phyloP scores from a whole-genome alignment of 1,284 basidiomycete genomes.

The Tylopilus sp. region DNA sequence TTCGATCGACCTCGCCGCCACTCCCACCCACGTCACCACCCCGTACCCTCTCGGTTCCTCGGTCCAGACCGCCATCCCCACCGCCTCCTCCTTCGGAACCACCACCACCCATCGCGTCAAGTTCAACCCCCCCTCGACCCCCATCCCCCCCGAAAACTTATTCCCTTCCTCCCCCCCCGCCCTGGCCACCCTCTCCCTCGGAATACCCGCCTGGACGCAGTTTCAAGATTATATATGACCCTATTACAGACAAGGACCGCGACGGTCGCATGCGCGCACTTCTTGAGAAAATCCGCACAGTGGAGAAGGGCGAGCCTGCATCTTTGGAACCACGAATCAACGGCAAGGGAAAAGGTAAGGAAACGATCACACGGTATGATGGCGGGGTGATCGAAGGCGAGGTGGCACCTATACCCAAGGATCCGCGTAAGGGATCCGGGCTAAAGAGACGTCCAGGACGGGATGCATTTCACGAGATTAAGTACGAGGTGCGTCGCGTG shows the following conservation, averaged over 20 bases:
- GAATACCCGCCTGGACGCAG: conserved; percentile 47
- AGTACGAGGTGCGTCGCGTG: conserved; percentile 58
- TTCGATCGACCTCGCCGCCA: conserved; percentile 28
- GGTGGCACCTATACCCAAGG: conserved; percentile 41
- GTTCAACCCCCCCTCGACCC: conserved; percentile 21
- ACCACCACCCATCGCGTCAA: conserved; percentile 28
- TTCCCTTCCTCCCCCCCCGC: conserved; percentile 39
- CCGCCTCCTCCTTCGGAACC: conserved; percentile 27
- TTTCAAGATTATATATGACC: conserved; percentile 64
- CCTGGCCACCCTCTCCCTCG: conserved; percentile 44
- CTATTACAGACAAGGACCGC: conserved; percentile 46
- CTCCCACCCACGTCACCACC: conserved; percentile 25
- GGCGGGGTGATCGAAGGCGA: conserved; percentile 55
- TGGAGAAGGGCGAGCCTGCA: conserved; percentile 32
- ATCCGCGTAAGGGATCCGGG: conserved; percentile 52
- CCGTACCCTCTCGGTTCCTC: conserved; percentile 2
- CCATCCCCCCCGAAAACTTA: conserved; percentile 27
- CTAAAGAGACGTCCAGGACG: conserved; percentile 41
- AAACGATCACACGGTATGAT: conserved; percentile 51
- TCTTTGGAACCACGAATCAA: conserved; percentile 44
- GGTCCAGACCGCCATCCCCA: conserved; percentile 19
- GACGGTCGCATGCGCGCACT: conserved; percentile 46
- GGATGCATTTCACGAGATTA: conserved; percentile 46
- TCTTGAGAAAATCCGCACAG: conserved; percentile 49
- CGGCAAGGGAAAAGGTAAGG: conserved; percentile 62